Percentiles rank a stretch among this genome's conserved stretches.
These are phyloP conservation scores for Curvularia lunata DNA, from an alignment of 2,329 filamentous ascomycete genomes.

Conservation along the genomic window DNA sequence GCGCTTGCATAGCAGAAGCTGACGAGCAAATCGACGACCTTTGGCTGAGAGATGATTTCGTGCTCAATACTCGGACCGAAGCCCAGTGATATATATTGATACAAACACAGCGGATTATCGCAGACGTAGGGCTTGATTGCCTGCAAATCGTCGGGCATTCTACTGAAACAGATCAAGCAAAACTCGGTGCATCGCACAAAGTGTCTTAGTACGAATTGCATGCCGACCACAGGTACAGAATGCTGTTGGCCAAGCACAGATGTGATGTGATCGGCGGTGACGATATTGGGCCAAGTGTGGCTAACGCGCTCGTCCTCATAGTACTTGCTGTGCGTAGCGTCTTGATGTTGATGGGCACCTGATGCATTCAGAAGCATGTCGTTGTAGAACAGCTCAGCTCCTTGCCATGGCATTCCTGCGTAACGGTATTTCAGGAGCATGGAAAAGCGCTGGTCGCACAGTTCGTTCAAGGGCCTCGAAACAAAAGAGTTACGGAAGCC, in stretches of 20 bases:
- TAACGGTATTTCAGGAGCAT: slow-evolving; percentile 66
- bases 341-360: slow-evolving; percentile 23
- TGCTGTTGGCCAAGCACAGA: slow-evolving; percentile 41
- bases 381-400: slow-evolving; percentile 66
- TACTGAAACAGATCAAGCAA: slow-evolving; percentile 82
- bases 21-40: slow-evolving; percentile 82
- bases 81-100: slow-evolving; percentile 86
- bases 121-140: slow-evolving; percentile 80
- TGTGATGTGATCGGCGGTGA: slow-evolving; percentile 59
- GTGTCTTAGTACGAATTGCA: slow-evolving; percentile 79
- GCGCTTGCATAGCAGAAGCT: slow-evolving; percentile 78
- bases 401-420: slow-evolving; percentile 67
- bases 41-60: slow-evolving; percentile 78
- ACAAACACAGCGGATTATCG: slow-evolving; percentile 75
- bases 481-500: slow-evolving; percentile 69
- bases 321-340: slow-evolving; percentile 50
- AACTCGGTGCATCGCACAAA: slow-evolving; percentile 84
- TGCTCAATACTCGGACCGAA: slow-evolving; percentile 86
- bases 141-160: slow-evolving; percentile 68
- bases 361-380: slow-evolving; percentile 50
- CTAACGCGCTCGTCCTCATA: slow-evolving; percentile 44
- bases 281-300: slow-evolving; percentile 52
- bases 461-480: slow-evolving; percentile 71
- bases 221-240: slow-evolving; percentile 65
- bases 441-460: slow-evolving; percentile 71